Conservation (phyloP, 164 flowering plant genomes). For the Vitis cinerea region DNA sequence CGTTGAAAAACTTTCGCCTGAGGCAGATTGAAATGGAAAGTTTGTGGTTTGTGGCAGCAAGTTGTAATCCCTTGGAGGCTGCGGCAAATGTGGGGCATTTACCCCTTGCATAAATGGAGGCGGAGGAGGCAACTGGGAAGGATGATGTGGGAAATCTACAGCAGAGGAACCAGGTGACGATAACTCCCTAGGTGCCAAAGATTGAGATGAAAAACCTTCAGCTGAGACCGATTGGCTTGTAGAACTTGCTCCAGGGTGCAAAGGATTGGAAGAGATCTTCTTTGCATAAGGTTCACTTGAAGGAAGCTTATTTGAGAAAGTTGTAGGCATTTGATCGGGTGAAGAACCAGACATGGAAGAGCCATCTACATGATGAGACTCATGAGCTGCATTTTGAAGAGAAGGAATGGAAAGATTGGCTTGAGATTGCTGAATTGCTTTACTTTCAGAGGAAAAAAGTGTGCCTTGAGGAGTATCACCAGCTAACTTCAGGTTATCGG, state of each 20-base stretch:
- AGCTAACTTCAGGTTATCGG: constrained; percentile 6
- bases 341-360: constrained; percentile 14
- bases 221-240: constrained; percentile 11
- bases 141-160: constrained; percentile 12
- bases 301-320: constrained; percentile 19
- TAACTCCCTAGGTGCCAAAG: constrained; percentile 12
- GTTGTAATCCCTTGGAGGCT: constrained; percentile 18
- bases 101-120: constrained; percentile 26
- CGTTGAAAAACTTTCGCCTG: constrained; percentile 25
- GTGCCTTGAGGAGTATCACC: constrained; percentile 12
- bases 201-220: constrained; percentile 21
- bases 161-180: constrained; percentile 16
- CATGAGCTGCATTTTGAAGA: constrained; percentile 17
- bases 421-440: constrained; percentile 9
- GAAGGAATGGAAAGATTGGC: constrained; percentile 13
- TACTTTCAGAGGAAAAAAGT: constrained; percentile 2
- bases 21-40: constrained; percentile 23
- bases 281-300: constrained; percentile 20
- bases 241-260: constrained; percentile 7
- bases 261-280: constrained; percentile 10
- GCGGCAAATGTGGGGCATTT: constrained; percentile 26
- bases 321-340: constrained; percentile 16
- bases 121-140: constrained; percentile 27
- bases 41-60: constrained; percentile 19
- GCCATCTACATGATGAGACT: constrained; percentile 15